These are phyloP conservation scores for Pleurotus ostreatus DNA, from an alignment of 768 basidiomycete species.

Conservation along the genomic window DNA sequence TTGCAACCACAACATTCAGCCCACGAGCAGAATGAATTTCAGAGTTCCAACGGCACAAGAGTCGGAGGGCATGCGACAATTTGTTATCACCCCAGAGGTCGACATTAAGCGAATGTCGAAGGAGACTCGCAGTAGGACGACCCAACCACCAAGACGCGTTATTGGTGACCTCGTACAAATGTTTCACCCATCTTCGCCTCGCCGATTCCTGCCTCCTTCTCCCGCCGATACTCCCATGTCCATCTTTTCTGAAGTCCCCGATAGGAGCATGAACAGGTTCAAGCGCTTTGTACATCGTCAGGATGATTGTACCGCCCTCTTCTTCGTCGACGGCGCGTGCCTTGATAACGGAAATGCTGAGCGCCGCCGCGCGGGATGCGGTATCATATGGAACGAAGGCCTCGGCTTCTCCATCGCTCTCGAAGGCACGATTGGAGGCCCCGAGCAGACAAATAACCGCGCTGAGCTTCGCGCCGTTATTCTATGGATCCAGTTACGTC, in stretches of 20 bases:
- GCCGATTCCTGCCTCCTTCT: neutral
- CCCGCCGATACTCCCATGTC: neutral
- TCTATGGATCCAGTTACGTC: slow-evolving; percentile 15
- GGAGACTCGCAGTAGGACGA: neutral
- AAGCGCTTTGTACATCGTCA: slow-evolving; percentile 4
- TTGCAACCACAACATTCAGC: too few species aligned
- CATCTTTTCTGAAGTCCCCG: neutral
- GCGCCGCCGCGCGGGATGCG: slow-evolving; percentile 5
- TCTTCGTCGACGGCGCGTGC: slow-evolving; percentile 10
- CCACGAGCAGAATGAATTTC: too few species aligned
- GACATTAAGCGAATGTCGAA: neutral
- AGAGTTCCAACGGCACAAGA: too few species aligned
- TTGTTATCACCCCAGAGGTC: too few species aligned
- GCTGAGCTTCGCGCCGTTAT: slow-evolving; percentile 31
- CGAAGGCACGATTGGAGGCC: slow-evolving; percentile 2
- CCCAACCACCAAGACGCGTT: neutral
- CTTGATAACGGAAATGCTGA: slow-evolving; percentile 5
- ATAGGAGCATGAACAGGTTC: neutral
- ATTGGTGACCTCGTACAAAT: neutral
- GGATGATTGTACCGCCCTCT: slow-evolving; percentile 6
- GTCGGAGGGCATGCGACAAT: too few species aligned
- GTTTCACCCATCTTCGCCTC: slow-evolving; percentile 1
- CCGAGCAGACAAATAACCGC: slow-evolving; percentile 26
- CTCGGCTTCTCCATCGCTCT: slow-evolving; percentile 2
- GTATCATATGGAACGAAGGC: slow-evolving; percentile 1